Conservation (phyloP, 495 filamentous ascomycete species). For the Lepidopterella palustris region DNA sequence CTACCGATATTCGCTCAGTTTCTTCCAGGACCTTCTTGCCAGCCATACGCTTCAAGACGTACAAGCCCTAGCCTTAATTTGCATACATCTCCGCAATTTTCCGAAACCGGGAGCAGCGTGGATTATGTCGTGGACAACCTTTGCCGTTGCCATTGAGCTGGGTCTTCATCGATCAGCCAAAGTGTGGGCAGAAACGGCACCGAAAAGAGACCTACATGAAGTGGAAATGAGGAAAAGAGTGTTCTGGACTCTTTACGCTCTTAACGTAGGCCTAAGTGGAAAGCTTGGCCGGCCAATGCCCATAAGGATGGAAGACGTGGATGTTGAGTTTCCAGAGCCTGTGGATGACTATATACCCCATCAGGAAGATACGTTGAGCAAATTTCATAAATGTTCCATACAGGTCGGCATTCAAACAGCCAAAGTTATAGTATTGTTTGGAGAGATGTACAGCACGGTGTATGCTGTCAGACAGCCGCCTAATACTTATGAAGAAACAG, state of each 20-base stretch:
- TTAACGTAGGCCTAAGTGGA: constrained; percentile 59
- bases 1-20: constrained; percentile 65
- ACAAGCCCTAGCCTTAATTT: constrained; percentile 65
- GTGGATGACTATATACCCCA: constrained; percentile 58
- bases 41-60: constrained; percentile 56
- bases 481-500: constrained; percentile 53
- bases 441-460: constrained; percentile 65
- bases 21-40: constrained; percentile 55
- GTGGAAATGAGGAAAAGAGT: constrained; percentile 70
- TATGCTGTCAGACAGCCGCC: constrained; percentile 57
- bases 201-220: constrained; percentile 47
- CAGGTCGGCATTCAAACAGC: constrained; percentile 56
- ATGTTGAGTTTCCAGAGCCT: constrained; percentile 64
- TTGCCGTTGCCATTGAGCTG: constrained; percentile 61
- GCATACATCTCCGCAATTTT: constrained; percentile 61
- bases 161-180: constrained; percentile 66
- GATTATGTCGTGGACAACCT: constrained; percentile 53
- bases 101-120: constrained; percentile 72
- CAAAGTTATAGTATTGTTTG: constrained; percentile 53
- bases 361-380: constrained; percentile 44
- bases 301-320: constrained; percentile 61
- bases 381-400: constrained; percentile 54
- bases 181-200: constrained; percentile 49
- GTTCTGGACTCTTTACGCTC: constrained; percentile 62
- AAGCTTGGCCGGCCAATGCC: constrained; percentile 72